These are phyloP conservation scores for Lactarius vividus DNA, from an alignment of 768 basidiomycete genomes.

Conservation along the genomic window DNA sequence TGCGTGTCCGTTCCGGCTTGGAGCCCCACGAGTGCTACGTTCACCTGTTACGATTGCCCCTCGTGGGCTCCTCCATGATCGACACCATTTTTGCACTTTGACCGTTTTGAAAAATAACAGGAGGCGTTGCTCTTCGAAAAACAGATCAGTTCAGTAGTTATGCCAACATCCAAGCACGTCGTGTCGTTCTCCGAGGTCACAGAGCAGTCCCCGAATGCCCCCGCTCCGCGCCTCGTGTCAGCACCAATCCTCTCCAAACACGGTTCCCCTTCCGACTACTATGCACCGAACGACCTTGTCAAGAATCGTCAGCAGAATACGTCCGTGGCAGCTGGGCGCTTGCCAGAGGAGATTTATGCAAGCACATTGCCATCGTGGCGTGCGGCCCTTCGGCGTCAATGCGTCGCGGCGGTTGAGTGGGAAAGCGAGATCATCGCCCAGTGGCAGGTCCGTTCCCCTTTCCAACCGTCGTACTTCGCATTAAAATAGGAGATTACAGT, in stretches of 20 bases:
- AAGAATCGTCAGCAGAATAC: constrained; percentile 6
- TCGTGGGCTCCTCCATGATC: background rate
- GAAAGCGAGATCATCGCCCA: constrained; percentile 62
- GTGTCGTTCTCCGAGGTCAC: background rate
- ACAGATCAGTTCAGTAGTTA: background rate
- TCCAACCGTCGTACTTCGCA: constrained; percentile 17
- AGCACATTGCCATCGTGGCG: constrained; percentile 64
- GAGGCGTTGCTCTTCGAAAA: background rate
- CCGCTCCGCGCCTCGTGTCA: background rate
- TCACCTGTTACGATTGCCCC: background rate
- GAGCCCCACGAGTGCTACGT: background rate
- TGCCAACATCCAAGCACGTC: constrained; percentile 10
- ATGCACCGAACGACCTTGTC: background rate
- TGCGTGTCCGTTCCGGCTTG: background rate
- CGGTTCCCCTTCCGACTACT: background rate
- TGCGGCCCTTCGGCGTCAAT: constrained; percentile 50
- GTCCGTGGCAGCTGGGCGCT: constrained; percentile 31
- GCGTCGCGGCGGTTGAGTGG: constrained; percentile 52
- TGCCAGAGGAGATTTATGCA: constrained; percentile 57
- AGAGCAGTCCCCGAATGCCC: background rate
- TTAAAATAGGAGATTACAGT: constrained; percentile 33
- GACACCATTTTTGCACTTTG: background rate
- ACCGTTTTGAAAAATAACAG: background rate
- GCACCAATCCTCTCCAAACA: background rate
- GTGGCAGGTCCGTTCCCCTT: constrained; percentile 54